Evolutionary conservation across 2,329 filamentous ascomycete genomes (phyloP), one percentile per base, ranked within the genome.

Genomic region (Sclerotinia sclerotiorum): DNA sequence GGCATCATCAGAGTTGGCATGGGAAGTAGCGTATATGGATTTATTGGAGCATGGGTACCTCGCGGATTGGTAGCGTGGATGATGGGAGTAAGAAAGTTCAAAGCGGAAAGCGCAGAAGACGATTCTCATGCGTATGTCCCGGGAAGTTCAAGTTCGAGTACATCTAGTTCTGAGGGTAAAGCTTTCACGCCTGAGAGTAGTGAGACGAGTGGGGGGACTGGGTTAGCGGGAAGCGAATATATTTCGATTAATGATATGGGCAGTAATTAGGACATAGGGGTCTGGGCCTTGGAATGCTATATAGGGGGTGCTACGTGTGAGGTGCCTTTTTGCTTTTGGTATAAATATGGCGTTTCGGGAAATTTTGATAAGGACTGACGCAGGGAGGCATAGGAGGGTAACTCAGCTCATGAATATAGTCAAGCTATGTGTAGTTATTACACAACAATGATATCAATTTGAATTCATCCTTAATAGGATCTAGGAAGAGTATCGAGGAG

Each of bases 61-160:
- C 84, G 87, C 27, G 85, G 88, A 3, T 78, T 97, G 21, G 90
- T 98, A n/a, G 89, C 88, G 1, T 95, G 92, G 91, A 97, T 98
- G 91, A 90, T 98, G 87, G 93, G 93, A 15, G 86, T 94, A 69
- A 83, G 88, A 70, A 82, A 82, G 68, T 87, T 89, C 4, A 67
- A 63, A 29, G 67, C 55, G 39, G 51, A 68, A 29, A 35, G 29
- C 11, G 46, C 15, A 11, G 58, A 52, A 1, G 73, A 72, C 1
- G n/a, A 48, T 35, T 24, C 17, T 19, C 57, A 39, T 11, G 29
- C 39, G 39, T 48, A 49, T 32, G 27, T 39, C 15, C 39, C 48
- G 17, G 49, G 15, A 19, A 68, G 57, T 55, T 27, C 48, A 24
- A 63, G 65, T 55, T 27, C 48, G 17, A 63, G 65, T 17, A 51